Base-by-base conservation (phyloP, 345 rosid species). In the Eucalyptus grandis region DNA sequence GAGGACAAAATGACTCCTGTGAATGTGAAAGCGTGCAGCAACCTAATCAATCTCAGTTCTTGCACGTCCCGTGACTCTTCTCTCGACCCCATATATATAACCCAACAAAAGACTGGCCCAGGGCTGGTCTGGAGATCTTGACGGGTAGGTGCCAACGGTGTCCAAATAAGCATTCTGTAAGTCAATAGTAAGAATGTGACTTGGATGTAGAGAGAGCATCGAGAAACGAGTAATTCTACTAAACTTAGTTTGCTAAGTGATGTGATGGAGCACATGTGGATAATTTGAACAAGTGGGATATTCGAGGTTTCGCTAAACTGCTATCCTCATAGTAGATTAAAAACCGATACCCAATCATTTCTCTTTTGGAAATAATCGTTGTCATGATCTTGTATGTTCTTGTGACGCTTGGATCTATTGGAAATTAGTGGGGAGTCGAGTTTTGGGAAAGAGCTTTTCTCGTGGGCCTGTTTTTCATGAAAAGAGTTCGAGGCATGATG, bases 61-160 rank as follows among this genome's bases (percentile, higher is more conserved):
- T 72, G 46, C 82, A 11, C 22, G 82, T 37, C 82, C 82, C 82
- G 82, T 72, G 82, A 72, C 82, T 72, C 82, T 93, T 91, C 58
- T 81, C 90, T 89, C 87, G 15, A 72, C 86, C 91, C 90, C 90
- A 53, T 92, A 87, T 91, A 67, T 91, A 44, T 31, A 49, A 86
- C 40, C 19, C 54, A 77, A 69, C 56, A 37, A 85, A 90, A 82
- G 16, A 49, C 31, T 12, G 53, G 87, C 87, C 80, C 46, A 37
- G 44, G 12, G 13, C 83, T 72, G 46, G 46, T 72, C 46, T 37
- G 27, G 88, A 44, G 80, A 86, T 49, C 60, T 91, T 53, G 51
- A 82, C 11, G 46, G 46, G 46, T 72, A 19, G 82, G 46, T 37
- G 46, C 2, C 82, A 72, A 37, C 12, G 46, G 26, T 37, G 46